Conservation (phyloP, 345 rosid species). For the Alliaria petiolata region DNA sequence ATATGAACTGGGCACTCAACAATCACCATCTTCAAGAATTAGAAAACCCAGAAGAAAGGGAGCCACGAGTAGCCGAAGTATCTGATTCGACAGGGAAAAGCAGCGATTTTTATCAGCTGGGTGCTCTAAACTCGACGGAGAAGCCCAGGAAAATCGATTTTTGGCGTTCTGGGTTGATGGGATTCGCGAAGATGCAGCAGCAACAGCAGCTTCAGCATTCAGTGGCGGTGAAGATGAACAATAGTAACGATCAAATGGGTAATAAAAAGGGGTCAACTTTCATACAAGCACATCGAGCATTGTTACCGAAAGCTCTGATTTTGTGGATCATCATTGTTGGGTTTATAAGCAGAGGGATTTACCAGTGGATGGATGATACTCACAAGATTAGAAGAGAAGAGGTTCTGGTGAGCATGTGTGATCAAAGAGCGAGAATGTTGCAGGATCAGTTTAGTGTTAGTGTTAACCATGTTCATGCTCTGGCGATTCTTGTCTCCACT, state of each 20-base stretch:
- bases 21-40: constrained; percentile 16
- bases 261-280: constrained; percentile 63
- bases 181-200: constrained; percentile 50
- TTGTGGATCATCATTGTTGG: constrained; percentile 55
- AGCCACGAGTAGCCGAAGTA: background rate
- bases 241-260: constrained; percentile 44
- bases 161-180: constrained; percentile 47
- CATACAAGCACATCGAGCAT: constrained; percentile 60
- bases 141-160: constrained; percentile 19
- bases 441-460: constrained; percentile 97
- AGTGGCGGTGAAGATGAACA: constrained; percentile 53
- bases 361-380: constrained; percentile 54
- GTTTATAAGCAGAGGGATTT: constrained; percentile 42
- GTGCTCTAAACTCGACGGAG: background rate
- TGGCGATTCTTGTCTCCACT: constrained; percentile 95
- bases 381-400: constrained; percentile 73
- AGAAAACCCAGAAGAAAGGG: constrained; percentile 23
- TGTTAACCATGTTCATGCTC: constrained; percentile 97
- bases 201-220: constrained; percentile 46
- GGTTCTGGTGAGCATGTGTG: constrained; percentile 82
- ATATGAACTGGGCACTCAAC: constrained; percentile 47
- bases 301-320: constrained; percentile 57
- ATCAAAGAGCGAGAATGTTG: constrained; percentile 93
- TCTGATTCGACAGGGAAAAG: constrained; percentile 12
- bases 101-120: constrained; percentile 12